Percentiles rank a stretch among this genome's conserved stretches.
These are phyloP conservation scores for Phanerodontia chrysosporium DNA, from an alignment of 768 basidiomycete species.

Conservation along the genomic window DNA sequence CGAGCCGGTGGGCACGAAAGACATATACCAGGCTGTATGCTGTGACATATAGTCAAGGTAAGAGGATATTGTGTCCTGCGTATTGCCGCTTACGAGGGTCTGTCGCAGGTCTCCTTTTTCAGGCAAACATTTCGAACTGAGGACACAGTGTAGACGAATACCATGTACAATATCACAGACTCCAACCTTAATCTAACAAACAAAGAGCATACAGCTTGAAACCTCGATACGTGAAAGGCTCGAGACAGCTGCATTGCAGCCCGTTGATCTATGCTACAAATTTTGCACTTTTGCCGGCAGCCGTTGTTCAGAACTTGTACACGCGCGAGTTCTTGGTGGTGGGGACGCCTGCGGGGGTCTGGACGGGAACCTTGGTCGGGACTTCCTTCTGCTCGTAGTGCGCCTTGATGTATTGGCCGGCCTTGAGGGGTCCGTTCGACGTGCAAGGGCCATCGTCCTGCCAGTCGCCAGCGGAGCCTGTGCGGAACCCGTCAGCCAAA, in stretches of 20 bases:
- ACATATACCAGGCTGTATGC: background rate
- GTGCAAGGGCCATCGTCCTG: constrained; percentile 22
- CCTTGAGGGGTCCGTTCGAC: constrained; percentile 2
- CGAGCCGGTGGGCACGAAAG: background rate
- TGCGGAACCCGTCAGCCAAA: background rate
- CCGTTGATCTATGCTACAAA: background rate
- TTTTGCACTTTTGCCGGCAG: too few relatives aligned
- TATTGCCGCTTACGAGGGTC: too few relatives aligned
- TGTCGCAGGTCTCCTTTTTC: too few relatives aligned
- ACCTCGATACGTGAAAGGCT: too few relatives aligned
- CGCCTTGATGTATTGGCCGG: constrained; percentile 1
- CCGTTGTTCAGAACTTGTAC: constrained; percentile 6
- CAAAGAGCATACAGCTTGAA: too few relatives aligned
- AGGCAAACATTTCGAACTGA: too few relatives aligned
- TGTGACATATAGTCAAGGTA: background rate
- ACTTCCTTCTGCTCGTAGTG: constrained; percentile 16
- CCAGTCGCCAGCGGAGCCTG: constrained; percentile 25
- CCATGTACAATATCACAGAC: too few relatives aligned
- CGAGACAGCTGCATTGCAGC: background rate
- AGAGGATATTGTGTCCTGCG: too few relatives aligned
- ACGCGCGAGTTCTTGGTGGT: constrained; percentile 13
- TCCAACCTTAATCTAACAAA: too few relatives aligned
- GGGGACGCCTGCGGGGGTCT: constrained; percentile 8
- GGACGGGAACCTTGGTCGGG: constrained; percentile 7
- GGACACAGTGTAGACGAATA: too few relatives aligned